These are phyloP conservation scores for Pseudoscleropodium purum DNA, from an alignment of 225 moss, liverwort and hornwort species.

Conservation along the genomic window DNA sequence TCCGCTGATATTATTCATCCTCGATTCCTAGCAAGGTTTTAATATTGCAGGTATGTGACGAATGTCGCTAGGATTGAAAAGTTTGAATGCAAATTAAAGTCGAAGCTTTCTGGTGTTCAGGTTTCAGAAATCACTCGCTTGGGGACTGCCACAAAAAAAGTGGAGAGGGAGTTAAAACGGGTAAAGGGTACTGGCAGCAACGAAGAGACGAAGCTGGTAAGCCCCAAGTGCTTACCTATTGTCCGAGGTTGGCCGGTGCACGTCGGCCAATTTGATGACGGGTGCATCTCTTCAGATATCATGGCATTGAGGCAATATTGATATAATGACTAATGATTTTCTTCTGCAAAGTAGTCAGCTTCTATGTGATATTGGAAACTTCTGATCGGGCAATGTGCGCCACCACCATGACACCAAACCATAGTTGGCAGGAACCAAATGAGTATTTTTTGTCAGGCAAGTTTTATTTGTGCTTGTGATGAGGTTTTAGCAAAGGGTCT, in stretches of 20 bases:
- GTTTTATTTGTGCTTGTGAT: neutral
- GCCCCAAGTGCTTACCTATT: neutral
- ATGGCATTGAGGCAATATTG: neutral
- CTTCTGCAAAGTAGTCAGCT: neutral
- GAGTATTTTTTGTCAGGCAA: neutral
- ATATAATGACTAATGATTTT: neutral
- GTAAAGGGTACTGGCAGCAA: slow-evolving; percentile 41
- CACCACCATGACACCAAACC: neutral
- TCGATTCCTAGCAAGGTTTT: neutral
- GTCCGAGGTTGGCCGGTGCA: neutral
- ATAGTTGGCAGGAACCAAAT: neutral
- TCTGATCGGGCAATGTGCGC: neutral
- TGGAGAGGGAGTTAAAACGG: slow-evolving; percentile 51
- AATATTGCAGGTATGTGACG: neutral
- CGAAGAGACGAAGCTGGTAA: slow-evolving; percentile 63
- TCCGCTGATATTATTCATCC: neutral
- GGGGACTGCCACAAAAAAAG: slow-evolving; percentile 43
- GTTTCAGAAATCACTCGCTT: slow-evolving; percentile 57
- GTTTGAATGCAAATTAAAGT: neutral
- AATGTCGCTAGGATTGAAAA: neutral
- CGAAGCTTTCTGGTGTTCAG: slow-evolving; percentile 11
- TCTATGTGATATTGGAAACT: neutral
- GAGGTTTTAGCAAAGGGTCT: neutral
- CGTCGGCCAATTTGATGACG: neutral
- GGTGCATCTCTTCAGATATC: neutral